Percentiles rank a stretch among this genome's conserved stretches.
phyloP scores from a whole-genome alignment of 805 yeast species.

The Gaillardinia entomophila region DNA sequence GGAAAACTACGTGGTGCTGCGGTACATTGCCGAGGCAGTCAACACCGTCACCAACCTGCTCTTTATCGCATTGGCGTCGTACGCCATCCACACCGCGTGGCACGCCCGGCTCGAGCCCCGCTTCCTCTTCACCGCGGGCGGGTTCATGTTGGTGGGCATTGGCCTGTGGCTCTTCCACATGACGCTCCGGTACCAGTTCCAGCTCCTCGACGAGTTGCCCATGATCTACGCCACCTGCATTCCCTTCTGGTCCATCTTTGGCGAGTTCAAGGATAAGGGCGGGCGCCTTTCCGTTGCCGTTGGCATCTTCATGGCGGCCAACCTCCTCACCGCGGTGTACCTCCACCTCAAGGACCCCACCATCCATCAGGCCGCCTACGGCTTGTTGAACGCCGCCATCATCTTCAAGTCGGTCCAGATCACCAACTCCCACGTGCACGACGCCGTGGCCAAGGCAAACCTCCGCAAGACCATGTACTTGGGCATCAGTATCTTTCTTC shows the following conservation, averaged over 20 bases:
- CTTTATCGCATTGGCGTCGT: constrained; percentile 51
- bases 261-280: constrained; percentile 43
- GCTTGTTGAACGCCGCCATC: constrained; percentile 66
- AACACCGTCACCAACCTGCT: constrained; percentile 75
- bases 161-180: constrained; percentile 96
- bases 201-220: constrained; percentile 90
- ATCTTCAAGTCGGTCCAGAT: constrained; percentile 54
- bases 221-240: constrained; percentile 98
- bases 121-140: constrained; percentile 65
- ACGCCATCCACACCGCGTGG: constrained; percentile 56
- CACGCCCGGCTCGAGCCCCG: constrained; percentile 61
- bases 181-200: constrained; percentile 87
- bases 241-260: constrained; percentile 81
- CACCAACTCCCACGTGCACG: constrained; percentile 48
- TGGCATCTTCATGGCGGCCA: constrained; percentile 48
- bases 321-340: constrained; percentile 63
- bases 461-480: constrained; percentile 50
- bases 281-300: constrained; percentile 42
- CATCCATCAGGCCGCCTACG: constrained; percentile 85
- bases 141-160: constrained; percentile 84
- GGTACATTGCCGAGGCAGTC: constrained; percentile 83
- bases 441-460: constrained; percentile 38
- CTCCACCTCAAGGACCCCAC: constrained; percentile 74
- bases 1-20: constrained; percentile 85
- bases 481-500: constrained; percentile 58